Percentiles rank a stretch among this genome's conserved stretches.
These are phyloP conservation scores for Apiotrichum domesticum DNA, from an alignment of 1,284 basidiomycete species.

Conservation along the genomic window DNA sequence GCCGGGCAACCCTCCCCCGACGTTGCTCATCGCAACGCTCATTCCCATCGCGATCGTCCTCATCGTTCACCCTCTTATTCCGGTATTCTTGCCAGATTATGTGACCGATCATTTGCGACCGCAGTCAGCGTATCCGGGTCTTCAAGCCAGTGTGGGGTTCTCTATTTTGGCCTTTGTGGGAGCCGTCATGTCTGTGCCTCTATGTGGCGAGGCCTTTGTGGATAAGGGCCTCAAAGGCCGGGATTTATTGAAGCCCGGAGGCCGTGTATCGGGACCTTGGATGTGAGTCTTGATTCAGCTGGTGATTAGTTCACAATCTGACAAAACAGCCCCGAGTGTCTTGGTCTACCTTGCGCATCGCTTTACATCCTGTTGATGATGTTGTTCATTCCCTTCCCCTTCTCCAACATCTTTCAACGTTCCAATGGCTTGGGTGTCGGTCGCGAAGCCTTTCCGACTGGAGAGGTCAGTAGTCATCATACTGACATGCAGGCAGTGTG, in stretches of 20 bases:
- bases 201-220: slow-evolving; percentile 65
- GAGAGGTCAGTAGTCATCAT: slow-evolving; percentile 57
- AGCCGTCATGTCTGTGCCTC: slow-evolving; percentile 66
- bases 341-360: slow-evolving; percentile 82
- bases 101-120: slow-evolving; percentile 26
- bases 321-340: slow-evolving; percentile 78
- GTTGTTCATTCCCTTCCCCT: slow-evolving; percentile 82
- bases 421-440: slow-evolving; percentile 16
- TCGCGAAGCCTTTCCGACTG: slow-evolving; percentile 67
- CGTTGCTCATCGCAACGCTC: slow-evolving; percentile 30
- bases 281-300: slow-evolving; percentile 55
- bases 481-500: not conserved
- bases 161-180: slow-evolving; percentile 70
- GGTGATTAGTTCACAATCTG: not conserved
- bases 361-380: slow-evolving; percentile 81
- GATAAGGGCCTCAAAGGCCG: slow-evolving; percentile 69
- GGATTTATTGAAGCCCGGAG: slow-evolving; percentile 66
- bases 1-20: slow-evolving; percentile 29
- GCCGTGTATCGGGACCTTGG: slow-evolving; percentile 47
- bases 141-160: slow-evolving; percentile 65
- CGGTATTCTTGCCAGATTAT: slow-evolving; percentile 25
- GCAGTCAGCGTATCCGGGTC: slow-evolving; percentile 39
- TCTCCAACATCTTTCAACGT: slow-evolving; percentile 60
- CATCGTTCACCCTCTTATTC: slow-evolving; percentile 38
- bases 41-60: slow-evolving; percentile 34